These are phyloP conservation scores for Citeromyces nyonsensis DNA, from an alignment of 805 yeast species.

Conservation along the genomic window DNA sequence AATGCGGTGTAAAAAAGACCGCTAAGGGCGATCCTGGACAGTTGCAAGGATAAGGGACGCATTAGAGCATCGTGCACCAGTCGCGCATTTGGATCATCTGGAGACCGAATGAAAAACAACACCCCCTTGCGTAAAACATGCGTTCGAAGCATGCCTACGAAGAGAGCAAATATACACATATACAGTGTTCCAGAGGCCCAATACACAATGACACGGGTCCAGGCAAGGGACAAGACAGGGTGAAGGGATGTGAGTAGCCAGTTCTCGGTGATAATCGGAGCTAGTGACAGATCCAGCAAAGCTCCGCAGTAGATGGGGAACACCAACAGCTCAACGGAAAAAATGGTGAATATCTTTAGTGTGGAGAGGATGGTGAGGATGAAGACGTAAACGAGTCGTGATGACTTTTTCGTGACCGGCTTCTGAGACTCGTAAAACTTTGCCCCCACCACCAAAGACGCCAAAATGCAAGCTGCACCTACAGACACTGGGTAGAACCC, in stretches of 20 bases:
- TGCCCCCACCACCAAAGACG: slow-evolving; percentile 7
- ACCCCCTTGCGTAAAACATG: slow-evolving; percentile 76
- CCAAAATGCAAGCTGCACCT: too few relatives aligned
- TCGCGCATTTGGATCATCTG: slow-evolving; percentile 84
- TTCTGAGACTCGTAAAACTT: slow-evolving; percentile 19
- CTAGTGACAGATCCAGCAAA: slow-evolving; percentile 50
- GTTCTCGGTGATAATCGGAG: slow-evolving; percentile 30
- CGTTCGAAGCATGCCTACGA: slow-evolving; percentile 69
- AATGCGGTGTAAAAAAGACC: slow-evolving; percentile 62
- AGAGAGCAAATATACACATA: slow-evolving; percentile 79
- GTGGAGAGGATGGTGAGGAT: slow-evolving; percentile 45
- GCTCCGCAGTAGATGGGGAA: slow-evolving; percentile 84
- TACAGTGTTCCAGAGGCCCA: slow-evolving; percentile 74
- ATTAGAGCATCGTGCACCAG: slow-evolving; percentile 78
- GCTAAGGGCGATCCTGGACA: slow-evolving; percentile 58
- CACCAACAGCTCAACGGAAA: slow-evolving; percentile 64
- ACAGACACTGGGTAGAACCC: too few relatives aligned
- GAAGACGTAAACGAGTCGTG: slow-evolving; percentile 33
- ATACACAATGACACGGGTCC: slow-evolving; percentile 11
- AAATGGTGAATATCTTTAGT: slow-evolving; percentile 58
- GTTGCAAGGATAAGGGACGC: slow-evolving; percentile 56
- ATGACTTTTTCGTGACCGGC: slow-evolving; percentile 24
- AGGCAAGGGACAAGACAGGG: slow-evolving; percentile 1
- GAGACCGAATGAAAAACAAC: slow-evolving; percentile 79
- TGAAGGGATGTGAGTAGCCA: slow-evolving; percentile 2